Conservation (phyloP, 805 yeast genomes). For the Candida nitratophila region DNA sequence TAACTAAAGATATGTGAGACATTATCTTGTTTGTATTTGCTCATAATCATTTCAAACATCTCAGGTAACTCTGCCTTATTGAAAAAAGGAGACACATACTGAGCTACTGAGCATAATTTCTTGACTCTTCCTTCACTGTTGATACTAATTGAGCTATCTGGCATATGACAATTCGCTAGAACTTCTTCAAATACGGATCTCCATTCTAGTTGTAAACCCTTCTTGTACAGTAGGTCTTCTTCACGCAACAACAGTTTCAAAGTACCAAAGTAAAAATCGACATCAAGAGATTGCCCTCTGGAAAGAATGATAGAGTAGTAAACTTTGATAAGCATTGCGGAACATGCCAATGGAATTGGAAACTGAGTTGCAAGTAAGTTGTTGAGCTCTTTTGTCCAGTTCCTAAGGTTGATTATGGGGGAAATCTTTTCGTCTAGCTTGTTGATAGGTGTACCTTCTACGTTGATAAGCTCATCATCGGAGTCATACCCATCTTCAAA, state of each 20-base stretch:
- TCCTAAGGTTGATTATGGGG: slow-evolving; percentile 64
- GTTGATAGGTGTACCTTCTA: slow-evolving; percentile 42
- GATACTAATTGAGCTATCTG: slow-evolving; percentile 41
- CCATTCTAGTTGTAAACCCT: slow-evolving; percentile 47
- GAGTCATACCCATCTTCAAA: slow-evolving; percentile 33
- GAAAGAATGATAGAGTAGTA: slow-evolving; percentile 67
- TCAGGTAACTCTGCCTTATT: slow-evolving; percentile 38
- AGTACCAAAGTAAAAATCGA: slow-evolving; percentile 53
- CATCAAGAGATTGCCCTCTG: slow-evolving; percentile 61
- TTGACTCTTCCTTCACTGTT: slow-evolving; percentile 44
- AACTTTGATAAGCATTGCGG: slow-evolving; percentile 57
- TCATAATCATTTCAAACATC: slow-evolving; percentile 43
- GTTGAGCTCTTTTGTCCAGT: slow-evolving; percentile 82
- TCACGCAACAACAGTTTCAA: slow-evolving; percentile 53
- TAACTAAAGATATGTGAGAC: slow-evolving; percentile 44
- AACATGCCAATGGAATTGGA: slow-evolving; percentile 62
- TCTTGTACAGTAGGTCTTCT: slow-evolving; percentile 28
- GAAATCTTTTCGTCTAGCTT: slow-evolving; percentile 61
- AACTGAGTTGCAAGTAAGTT: slow-evolving; percentile 74
- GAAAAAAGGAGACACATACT: slow-evolving; percentile 49
- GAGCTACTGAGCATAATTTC: slow-evolving; percentile 44
- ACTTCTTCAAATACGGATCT: slow-evolving; percentile 32
- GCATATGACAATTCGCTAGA: slow-evolving; percentile 32
- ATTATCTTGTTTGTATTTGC: slow-evolving; percentile 47
- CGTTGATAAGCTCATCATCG: slow-evolving; percentile 34